Percentiles rank a stretch among this genome's conserved stretches.
Conservation (phyloP, 331 rosid species). For the Dryas integrifolia region DNA sequence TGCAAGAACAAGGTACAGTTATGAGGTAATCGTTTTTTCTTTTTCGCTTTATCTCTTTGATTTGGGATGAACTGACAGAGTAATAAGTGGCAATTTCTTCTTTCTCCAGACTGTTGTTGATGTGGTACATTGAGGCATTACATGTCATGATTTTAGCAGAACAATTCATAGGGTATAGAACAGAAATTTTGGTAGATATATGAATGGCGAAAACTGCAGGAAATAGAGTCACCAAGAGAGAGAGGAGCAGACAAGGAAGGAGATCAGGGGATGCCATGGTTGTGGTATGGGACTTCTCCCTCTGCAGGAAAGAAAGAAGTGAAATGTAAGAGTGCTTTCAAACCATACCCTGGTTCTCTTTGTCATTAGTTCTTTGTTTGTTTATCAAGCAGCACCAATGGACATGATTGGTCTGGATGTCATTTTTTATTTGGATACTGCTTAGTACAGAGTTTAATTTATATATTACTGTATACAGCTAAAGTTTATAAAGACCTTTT, state of each 20-base stretch:
- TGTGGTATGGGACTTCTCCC: conserved; percentile 27
- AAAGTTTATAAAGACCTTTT: not conserved
- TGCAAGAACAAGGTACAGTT: conserved; percentile 64
- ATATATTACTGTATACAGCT: not conserved
- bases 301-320: conserved; percentile 22
- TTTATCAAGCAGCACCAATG: conserved; percentile 16
- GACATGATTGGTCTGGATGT: conserved; percentile 11
- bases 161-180: conserved; percentile 47
- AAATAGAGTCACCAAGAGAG: conserved; percentile 25
- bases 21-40: conserved; percentile 52
- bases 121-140: conserved; percentile 59
- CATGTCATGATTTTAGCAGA: conserved; percentile 40
- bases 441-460: not conserved
- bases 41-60: conserved; percentile 31
- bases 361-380: conserved; percentile 29
- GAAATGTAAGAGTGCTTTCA: conserved; percentile 17
- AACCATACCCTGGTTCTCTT: not conserved
- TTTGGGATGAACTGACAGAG: conserved; percentile 40
- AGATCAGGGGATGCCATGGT: conserved; percentile 49
- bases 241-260: conserved; percentile 35
- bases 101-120: conserved; percentile 11
- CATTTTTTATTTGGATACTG: conserved; percentile 10
- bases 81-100: conserved; percentile 44
- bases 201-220: not conserved
- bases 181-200: conserved; percentile 7